Evolutionary conservation across 805 yeast species (phyloP).

Genomic region (Kazachstania africana): DNA sequence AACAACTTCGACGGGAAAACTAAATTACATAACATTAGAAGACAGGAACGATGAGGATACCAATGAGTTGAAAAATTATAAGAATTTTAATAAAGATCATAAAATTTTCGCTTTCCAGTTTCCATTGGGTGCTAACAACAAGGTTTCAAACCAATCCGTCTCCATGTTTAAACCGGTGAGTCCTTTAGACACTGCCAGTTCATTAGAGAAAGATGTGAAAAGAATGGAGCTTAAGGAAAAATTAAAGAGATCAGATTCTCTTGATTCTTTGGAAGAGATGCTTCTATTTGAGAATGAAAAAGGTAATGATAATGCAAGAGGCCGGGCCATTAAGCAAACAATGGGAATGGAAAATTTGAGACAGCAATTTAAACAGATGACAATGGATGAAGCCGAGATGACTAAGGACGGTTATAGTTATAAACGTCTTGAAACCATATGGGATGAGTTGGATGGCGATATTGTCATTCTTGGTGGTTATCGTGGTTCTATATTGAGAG

Average conservation of each 20-base stretch:
- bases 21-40: conserved; percentile 5
- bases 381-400: conserved; percentile 11
- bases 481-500: conserved; percentile 70
- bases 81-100: conserved; percentile 10
- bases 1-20: background rate
- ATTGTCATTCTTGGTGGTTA: conserved; percentile 79
- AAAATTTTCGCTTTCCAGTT: conserved; percentile 28
- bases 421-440: conserved; percentile 32
- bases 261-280: conserved; percentile 55
- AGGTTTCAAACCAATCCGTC: conserved; percentile 2
- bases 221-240: conserved; percentile 22
- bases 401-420: conserved; percentile 18
- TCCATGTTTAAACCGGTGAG: conserved; percentile 9
- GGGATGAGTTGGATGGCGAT: conserved; percentile 61
- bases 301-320: conserved; percentile 53
- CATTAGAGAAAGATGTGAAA: background rate
- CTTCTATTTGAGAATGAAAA: conserved; percentile 39
- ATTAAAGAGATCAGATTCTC: conserved; percentile 40
- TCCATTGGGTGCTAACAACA: conserved; percentile 28
- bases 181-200: background rate
- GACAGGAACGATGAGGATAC: conserved; percentile 8
- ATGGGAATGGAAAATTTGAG: conserved; percentile 36
- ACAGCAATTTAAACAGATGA: conserved; percentile 13
- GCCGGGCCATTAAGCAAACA: conserved; percentile 58
- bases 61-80: conserved; percentile 3